Percentiles rank a stretch among this genome's conserved stretches.
These are phyloP conservation scores for Colletotrichum godetiae DNA, from an alignment of 2,329 filamentous ascomycete genomes.

Conservation along the genomic window DNA sequence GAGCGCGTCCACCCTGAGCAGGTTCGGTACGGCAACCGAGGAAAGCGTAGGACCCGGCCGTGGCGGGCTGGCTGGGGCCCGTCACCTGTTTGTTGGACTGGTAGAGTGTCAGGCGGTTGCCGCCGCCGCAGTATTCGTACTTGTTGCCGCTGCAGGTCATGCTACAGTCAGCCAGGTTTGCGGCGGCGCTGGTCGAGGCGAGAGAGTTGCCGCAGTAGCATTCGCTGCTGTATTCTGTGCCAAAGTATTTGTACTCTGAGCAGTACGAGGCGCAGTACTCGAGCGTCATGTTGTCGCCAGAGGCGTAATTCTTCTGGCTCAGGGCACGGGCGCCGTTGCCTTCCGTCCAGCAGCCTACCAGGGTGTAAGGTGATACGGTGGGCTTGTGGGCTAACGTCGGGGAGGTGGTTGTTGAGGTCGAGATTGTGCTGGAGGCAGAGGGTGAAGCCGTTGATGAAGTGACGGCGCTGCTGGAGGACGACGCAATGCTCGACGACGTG, in stretches of 20 bases:
- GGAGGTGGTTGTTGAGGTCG: constrained; percentile 28
- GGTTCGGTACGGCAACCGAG: constrained; percentile 52
- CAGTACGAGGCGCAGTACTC: constrained; percentile 48
- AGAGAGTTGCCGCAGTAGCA: constrained; percentile 53
- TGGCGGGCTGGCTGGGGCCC: constrained; percentile 45
- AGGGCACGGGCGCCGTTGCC: constrained; percentile 49
- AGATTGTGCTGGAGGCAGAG: constrained; percentile 14
- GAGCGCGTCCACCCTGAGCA: constrained; percentile 45
- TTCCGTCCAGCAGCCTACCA: constrained; percentile 56
- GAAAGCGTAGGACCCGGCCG: constrained; percentile 46
- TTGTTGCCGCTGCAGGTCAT: constrained; percentile 48
- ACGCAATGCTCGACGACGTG: background rate
- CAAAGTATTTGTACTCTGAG: constrained; percentile 52
- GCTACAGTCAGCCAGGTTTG: constrained; percentile 46
- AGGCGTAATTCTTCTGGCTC: constrained; percentile 39
- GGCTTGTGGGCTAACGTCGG: constrained; percentile 42
- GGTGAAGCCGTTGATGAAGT: background rate
- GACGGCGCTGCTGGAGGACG: constrained; percentile 12
- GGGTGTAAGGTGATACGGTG: constrained; percentile 44
- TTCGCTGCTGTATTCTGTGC: constrained; percentile 52
- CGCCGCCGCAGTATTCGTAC: constrained; percentile 48
- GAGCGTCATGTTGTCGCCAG: constrained; percentile 46
- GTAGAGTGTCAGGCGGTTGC: constrained; percentile 48
- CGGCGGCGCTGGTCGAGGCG: constrained; percentile 40
- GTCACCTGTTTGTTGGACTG: constrained; percentile 41